Evolutionary conservation across 495 filamentous ascomycete genomes (phyloP), one percentile per base, ranked within the genome.

Genomic region (Hypomontagnella submonticulosa): DNA sequence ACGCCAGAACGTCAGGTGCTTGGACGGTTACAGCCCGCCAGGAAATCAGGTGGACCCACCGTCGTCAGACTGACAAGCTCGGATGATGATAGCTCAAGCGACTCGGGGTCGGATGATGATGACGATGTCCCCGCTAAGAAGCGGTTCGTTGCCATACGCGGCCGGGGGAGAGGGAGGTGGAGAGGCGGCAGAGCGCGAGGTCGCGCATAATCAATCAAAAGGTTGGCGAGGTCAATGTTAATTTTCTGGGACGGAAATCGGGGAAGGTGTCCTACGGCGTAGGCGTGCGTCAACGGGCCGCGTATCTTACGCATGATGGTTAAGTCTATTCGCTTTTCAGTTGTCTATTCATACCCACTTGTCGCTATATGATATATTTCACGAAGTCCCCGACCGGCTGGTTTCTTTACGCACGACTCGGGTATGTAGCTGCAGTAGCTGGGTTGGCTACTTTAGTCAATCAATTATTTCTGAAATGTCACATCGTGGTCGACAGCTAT

Each of bases 91-190:
- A 61, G 16, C 11, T 37, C 41, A 1, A 46, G 41, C 13, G 55
- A 64, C 8, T 71, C 68, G 19, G 66, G 43, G 1, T 63, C 54
- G 4, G 54, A 61, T 23, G 65, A 62, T 5, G 56, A 65, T 23
- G 53, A 61, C 3, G 64, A 65, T 19, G 54, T 37, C 3, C 51
- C 55, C 7, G 16, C 62, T 1, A 64, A 12, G 16, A 53, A 40
- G 16, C 27, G 32, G 10, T 51, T 1, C 18, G 30, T 49, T 43
- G 43, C 51, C 11, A 42, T 58, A 20, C 57, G 71, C 16, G 70
- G 70, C 8, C 63, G 63, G 0, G 61, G 65, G 9, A 54, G 65
- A 52, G 65, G 65, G 41, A 65, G 70, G 53, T 59, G 65, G 1
- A 67, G 64, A 15, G 58, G 57, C 11, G 34, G 6, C 5, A 52